A percentile compares a stretch with the other conserved stretches of the same genome.
These are phyloP conservation scores for Bocquillonia castaneifolia DNA, from an alignment of 441 rosid genomes.

Conservation along the genomic window DNA sequence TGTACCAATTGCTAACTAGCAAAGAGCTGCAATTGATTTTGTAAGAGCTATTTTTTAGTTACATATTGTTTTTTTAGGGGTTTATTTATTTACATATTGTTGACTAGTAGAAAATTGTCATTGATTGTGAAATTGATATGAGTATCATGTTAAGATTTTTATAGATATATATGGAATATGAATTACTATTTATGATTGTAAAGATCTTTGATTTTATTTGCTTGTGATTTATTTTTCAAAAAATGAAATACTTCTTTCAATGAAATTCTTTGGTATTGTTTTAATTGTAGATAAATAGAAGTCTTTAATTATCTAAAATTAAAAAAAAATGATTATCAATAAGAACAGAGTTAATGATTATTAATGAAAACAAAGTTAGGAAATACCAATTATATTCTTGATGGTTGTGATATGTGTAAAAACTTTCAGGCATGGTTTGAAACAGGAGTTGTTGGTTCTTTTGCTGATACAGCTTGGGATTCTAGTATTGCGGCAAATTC, in stretches of 20 bases:
- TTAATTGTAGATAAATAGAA: not conserved
- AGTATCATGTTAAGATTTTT: not conserved
- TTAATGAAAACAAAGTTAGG: too few species aligned
- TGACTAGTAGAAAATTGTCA: not conserved
- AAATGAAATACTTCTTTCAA: not conserved
- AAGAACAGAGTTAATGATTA: too few species aligned
- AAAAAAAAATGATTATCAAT: slow-evolving; percentile 1
- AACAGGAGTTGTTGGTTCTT: slow-evolving; percentile 72
- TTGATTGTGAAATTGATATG: not conserved
- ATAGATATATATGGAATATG: too few species aligned
- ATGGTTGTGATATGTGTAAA: slow-evolving; percentile 34
- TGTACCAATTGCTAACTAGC: slow-evolving; percentile 20
- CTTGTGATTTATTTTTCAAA: too few species aligned
- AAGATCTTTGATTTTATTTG: not conserved
- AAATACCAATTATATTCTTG: too few species aligned
- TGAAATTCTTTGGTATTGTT: not conserved
- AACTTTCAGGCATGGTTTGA: slow-evolving; percentile 92
- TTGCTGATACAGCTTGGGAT: slow-evolving; percentile 62
- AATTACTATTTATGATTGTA: too few species aligned
- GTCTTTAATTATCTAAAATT: slow-evolving; percentile 6
- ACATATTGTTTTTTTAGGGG: too few species aligned
- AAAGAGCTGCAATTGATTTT: not conserved
- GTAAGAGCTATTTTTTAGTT: too few species aligned
- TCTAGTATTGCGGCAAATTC: slow-evolving; percentile 76
- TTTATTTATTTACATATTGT: too few species aligned